Percentiles rank a stretch among this genome's conserved stretches.
Evolutionary conservation across 2,329 filamentous ascomycete genomes (phyloP).

Genomic region (Arachnomyces sp.): DNA sequence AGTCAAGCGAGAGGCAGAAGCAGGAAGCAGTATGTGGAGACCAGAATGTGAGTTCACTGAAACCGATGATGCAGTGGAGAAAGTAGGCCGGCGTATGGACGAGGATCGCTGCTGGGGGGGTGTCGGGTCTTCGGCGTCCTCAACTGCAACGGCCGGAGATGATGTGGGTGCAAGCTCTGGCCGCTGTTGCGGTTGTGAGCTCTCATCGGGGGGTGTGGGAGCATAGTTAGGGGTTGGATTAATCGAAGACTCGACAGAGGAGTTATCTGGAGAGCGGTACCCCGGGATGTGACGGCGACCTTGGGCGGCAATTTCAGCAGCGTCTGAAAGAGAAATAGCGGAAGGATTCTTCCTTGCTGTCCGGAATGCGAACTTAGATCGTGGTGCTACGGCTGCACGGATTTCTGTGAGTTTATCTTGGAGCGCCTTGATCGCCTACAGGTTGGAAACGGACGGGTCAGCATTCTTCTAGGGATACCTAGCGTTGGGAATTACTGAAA

Average conservation of each 20-base stretch:
- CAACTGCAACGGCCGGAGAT: slow-evolving; percentile 18
- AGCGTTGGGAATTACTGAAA: background rate
- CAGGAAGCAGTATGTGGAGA: slow-evolving; percentile 70
- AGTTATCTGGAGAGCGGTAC: slow-evolving; percentile 33
- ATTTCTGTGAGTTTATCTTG: slow-evolving; percentile 70
- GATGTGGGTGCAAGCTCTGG: slow-evolving; percentile 31
- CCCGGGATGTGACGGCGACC: slow-evolving; percentile 38
- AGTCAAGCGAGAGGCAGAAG: slow-evolving; percentile 61
- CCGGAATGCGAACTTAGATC: slow-evolving; percentile 79
- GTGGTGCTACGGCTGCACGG: slow-evolving; percentile 61
- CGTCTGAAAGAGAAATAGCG: slow-evolving; percentile 50
- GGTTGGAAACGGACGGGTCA: slow-evolving; percentile 13
- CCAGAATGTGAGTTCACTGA: slow-evolving; percentile 59
- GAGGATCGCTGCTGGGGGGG: slow-evolving; percentile 12
- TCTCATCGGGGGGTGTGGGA: slow-evolving; percentile 30
- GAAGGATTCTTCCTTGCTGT: slow-evolving; percentile 45
- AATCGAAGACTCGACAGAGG: slow-evolving; percentile 35
- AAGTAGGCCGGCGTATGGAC: slow-evolving; percentile 47
- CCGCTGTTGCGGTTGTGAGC: slow-evolving; percentile 27
- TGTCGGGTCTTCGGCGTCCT: slow-evolving; percentile 16
- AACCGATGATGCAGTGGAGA: slow-evolving; percentile 54
- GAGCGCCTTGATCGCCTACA: slow-evolving; percentile 68
- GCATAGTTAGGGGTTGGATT: slow-evolving; percentile 29
- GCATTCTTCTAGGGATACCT: background rate
- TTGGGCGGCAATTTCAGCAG: slow-evolving; percentile 47